Evolutionary conservation across 371 early-diverging fungal genomes (phyloP).

Genomic region (Mortierella sp.): DNA sequence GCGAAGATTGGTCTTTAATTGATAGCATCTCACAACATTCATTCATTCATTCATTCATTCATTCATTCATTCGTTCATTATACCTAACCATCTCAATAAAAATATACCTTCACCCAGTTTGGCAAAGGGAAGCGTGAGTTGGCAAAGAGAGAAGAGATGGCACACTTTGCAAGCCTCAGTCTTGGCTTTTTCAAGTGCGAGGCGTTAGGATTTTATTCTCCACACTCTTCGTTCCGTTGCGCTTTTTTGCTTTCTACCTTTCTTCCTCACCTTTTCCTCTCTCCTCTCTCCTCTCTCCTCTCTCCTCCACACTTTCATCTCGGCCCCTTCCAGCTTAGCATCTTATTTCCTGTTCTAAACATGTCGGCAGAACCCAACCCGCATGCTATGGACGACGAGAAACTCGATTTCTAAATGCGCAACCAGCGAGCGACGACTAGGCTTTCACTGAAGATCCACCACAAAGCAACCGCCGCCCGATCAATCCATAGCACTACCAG

Average conservation of each 20-base stretch:
- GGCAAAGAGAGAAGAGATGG: too few species aligned
- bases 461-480: neutral
- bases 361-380: slow-evolving; percentile 14
- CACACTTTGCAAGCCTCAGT: too few species aligned
- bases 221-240: too few species aligned
- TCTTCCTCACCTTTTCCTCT: too few species aligned
- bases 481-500: too few species aligned
- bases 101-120: too few species aligned
- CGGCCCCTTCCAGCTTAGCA: neutral
- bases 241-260: too few species aligned
- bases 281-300: neutral
- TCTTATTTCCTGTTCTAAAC: neutral
- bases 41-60: neutral
- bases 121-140: too few species aligned
- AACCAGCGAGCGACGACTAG: slow-evolving; percentile 31
- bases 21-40: neutral
- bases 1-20: slow-evolving; percentile 6
- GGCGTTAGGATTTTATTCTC: too few species aligned
- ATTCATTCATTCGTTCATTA: neutral
- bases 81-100: too few species aligned
- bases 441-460: neutral
- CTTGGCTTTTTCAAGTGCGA: too few species aligned
- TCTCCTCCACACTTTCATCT: neutral
- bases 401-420: slow-evolving; percentile 33
- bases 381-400: slow-evolving; percentile 28